phyloP scores from a whole-genome alignment of 169 alveolate genomes.

The Cyclospora cayetanensis region DNA sequence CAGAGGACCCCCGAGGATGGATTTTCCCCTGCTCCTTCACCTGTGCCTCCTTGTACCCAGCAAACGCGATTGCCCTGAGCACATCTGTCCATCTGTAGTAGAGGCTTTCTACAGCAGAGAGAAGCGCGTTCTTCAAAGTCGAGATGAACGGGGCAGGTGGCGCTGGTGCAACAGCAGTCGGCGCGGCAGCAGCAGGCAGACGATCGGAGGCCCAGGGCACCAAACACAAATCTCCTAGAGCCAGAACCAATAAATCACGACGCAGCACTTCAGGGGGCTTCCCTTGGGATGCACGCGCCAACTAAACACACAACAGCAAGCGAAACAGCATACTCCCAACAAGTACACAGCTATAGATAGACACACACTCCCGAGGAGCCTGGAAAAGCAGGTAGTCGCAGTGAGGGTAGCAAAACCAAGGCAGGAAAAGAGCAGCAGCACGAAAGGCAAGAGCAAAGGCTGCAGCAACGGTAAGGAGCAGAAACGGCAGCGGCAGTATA shows the following conservation, averaged over 20 bases:
- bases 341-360: not conserved
- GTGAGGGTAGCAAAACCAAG: not conserved
- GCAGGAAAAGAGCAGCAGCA: not conserved
- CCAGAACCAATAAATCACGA: not conserved
- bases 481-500: not conserved
- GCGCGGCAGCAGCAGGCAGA: slow-evolving; percentile 5
- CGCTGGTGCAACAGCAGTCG: not conserved
- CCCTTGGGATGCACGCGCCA: not conserved
- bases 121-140: not conserved
- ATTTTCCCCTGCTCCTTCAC: too few relatives aligned
- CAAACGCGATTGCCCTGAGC: too few relatives aligned
- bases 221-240: not conserved
- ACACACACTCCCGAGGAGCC: not conserved
- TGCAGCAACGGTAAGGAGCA: not conserved
- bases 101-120: not conserved
- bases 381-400: not conserved
- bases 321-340: not conserved
- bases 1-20: too few relatives aligned
- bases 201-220: not conserved
- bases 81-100: not conserved
- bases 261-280: slow-evolving; percentile 9
- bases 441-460: not conserved
- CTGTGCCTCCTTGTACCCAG: too few relatives aligned
- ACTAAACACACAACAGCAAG: not conserved
- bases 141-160: not conserved